Evolutionary conservation across 2,329 filamentous ascomycete genomes (phyloP).

Genomic region (Fusarium subtropicale): DNA sequence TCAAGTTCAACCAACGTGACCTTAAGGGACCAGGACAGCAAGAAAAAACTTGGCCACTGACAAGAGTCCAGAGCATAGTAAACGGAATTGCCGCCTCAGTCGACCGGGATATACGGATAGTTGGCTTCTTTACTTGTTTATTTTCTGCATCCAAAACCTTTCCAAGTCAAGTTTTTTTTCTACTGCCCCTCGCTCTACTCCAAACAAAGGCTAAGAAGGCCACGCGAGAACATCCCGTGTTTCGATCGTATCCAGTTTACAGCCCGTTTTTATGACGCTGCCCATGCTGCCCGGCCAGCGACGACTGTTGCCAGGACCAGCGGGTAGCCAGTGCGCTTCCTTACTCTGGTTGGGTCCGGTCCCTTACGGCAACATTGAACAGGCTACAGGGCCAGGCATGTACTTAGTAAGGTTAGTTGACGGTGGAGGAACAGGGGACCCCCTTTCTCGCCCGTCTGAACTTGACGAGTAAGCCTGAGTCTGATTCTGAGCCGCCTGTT

Average conservation of each 20-base stretch:
- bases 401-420: conserved; percentile 25
- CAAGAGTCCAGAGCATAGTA: not conserved
- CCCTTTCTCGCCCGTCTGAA: conserved; percentile 18
- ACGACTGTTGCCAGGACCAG: conserved; percentile 27
- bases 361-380: conserved; percentile 4
- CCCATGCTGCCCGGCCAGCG: conserved; percentile 33
- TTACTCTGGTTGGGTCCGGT: conserved; percentile 2
- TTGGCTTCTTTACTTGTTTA: not conserved
- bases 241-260: conserved; percentile 32
- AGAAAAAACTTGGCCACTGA: not conserved
- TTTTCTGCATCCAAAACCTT: not conserved
- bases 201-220: conserved; percentile 40
- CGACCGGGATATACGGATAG: not conserved
- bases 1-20: conserved; percentile 18
- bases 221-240: conserved; percentile 39
- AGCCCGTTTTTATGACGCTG: conserved; percentile 21
- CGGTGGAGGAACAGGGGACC: conserved; percentile 35
- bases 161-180: not conserved
- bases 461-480: conserved; percentile 17
- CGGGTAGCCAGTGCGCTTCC: conserved; percentile 29
- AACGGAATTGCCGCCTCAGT: not conserved
- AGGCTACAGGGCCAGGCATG: conserved; percentile 23
- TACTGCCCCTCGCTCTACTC: conserved; percentile 15
- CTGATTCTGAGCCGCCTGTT: conserved; percentile 21
- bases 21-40: not conserved